A percentile compares a stretch with the other conserved stretches of the same genome.
Conservation (phyloP, 148 eudicot species). For the Drosera capensis region DNA sequence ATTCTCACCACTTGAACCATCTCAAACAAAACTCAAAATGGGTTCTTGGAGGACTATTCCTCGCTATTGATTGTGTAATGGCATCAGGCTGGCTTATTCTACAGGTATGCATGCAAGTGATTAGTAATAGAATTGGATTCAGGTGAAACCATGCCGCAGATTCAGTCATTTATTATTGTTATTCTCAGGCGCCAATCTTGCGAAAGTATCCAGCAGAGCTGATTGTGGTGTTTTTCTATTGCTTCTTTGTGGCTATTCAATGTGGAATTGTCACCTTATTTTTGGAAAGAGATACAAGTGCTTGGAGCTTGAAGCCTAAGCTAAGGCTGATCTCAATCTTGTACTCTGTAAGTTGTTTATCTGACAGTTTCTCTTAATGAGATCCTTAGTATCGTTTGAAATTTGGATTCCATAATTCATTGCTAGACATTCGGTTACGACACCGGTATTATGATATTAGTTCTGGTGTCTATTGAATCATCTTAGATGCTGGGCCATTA, state of each 20-base stretch:
- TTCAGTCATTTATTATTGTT: conserved; percentile 3
- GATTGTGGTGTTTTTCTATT: conserved; percentile 56
- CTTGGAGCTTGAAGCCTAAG: conserved; percentile 55
- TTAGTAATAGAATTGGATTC: conserved; percentile 3
- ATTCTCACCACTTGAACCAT: conserved; percentile 11
- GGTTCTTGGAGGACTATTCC: conserved; percentile 59
- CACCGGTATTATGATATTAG: background rate
- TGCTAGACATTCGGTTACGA: background rate
- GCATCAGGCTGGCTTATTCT: conserved; percentile 43
- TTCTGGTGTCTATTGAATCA: background rate
- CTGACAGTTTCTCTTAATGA: background rate
- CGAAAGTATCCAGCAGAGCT: conserved; percentile 52
- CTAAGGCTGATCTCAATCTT: conserved; percentile 42
- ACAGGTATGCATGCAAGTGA: conserved; percentile 34
- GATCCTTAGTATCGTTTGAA: background rate
- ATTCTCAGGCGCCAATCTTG: conserved; percentile 44
- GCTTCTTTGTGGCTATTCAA: conserved; percentile 64
- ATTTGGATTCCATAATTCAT: background rate
- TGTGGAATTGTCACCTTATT: conserved; percentile 37
- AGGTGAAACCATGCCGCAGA: background rate
- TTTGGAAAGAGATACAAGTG: conserved; percentile 38
- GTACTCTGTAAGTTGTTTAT: conserved; percentile 40
- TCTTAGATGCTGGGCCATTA: too few species aligned
- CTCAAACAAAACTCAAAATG: conserved; percentile 26
- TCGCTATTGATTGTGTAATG: conserved; percentile 34